These are phyloP conservation scores for Ceratobasidium sp. DNA, from an alignment of 1,284 basidiomycete species.

Conservation along the genomic window DNA sequence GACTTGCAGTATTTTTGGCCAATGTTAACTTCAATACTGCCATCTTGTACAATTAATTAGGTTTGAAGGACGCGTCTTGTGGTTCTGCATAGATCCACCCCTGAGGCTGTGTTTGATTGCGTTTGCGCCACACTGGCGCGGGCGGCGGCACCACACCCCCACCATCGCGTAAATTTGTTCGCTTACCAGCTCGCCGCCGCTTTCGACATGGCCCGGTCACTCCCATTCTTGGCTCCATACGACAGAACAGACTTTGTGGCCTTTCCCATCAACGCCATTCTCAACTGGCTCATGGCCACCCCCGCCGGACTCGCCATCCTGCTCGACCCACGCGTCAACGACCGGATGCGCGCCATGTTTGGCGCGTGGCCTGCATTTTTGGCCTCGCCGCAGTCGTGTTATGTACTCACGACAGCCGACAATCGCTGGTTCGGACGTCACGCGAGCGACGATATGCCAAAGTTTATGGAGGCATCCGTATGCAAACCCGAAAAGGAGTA, in stretches of 20 bases:
- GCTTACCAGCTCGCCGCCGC: background rate
- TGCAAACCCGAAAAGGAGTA: constrained; percentile 54
- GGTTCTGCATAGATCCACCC: too few relatives aligned
- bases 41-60: too few relatives aligned
- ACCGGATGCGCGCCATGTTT: constrained; percentile 29
- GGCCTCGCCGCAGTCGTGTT: constrained; percentile 52
- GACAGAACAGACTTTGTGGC: constrained; percentile 58
- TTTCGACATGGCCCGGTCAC: too few relatives aligned
- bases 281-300: constrained; percentile 38
- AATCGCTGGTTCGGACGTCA: constrained; percentile 54
- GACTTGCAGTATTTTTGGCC: too few relatives aligned
- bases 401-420: constrained; percentile 51
- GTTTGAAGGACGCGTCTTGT: too few relatives aligned
- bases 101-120: too few relatives aligned
- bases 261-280: constrained; percentile 60
- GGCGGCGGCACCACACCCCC: too few relatives aligned
- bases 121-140: too few relatives aligned
- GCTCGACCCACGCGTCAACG: constrained; percentile 27
- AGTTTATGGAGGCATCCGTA: constrained; percentile 53
- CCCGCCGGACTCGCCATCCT: constrained; percentile 12
- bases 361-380: constrained; percentile 54
- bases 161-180: too few relatives aligned
- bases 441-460: constrained; percentile 50
- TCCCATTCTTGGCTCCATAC: too few relatives aligned
- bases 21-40: too few relatives aligned